Evolutionary conservation across 768 basidiomycete genomes (phyloP), one percentile per base, ranked within the genome.

Genomic region (Hypholoma fasciculare): DNA sequence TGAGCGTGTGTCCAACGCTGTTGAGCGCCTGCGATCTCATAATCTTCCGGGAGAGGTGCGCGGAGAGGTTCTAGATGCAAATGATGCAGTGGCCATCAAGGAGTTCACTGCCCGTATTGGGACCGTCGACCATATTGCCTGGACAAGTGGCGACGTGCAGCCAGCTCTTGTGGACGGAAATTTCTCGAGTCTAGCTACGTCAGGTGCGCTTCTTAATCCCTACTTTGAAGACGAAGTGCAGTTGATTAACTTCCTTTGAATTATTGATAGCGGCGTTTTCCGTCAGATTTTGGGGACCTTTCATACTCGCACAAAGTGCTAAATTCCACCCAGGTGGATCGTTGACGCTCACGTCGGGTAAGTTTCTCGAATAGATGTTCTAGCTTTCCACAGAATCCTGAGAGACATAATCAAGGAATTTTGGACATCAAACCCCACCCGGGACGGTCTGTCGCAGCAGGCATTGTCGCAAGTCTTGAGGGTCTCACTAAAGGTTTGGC

Each of bases 231-330:
- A 34, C 2, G 30, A 9, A 1, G 6, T 34, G 30, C 30, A 34
- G 30, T 6, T 34, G 30, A 34, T 9, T 34, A 34, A 34, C 30
- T 34, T 34, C 30, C 6, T 23, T 19, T 13, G 3, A 13, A 7
- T 48, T 26, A 20, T 34, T 49, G 56, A 27, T 19, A 34, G 30
- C 30, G 30, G 49, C 50, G 4, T 57, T 57, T 19, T 36, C 36
- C 9, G 56, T 57, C 14, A 49, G 56, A 5, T 57, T 57, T 13
- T 51, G 49, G 56, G 56, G 56, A 2, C 56, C 56, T 4, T 44
- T 51, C 34, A 30, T 49, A 8, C 27, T 57, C 7, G 49, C 56
- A 11, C 49, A 57, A 39, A 17, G 43, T 20, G 56, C 49, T 4
- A 50, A 57, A 20, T 49, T 57, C 27, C 23, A 42, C 2, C 26